phyloP scores from a whole-genome alignment of 1,139 yeast species.

The Blastobotrys buckinghamii region DNA sequence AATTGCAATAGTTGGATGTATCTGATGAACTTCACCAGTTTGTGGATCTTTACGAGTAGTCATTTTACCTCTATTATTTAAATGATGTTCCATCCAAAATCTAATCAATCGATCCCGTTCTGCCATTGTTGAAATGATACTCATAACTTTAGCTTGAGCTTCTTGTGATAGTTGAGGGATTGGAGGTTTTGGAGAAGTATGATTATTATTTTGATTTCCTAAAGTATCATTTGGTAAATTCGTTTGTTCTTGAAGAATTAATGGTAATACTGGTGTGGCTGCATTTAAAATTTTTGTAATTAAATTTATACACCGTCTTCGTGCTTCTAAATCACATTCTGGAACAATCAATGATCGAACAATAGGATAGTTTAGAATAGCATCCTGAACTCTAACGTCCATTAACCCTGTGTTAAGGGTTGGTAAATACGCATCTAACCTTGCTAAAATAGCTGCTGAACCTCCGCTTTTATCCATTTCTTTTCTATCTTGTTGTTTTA shows the following conservation, averaged over 20 bases:
- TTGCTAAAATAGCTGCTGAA: conserved; percentile 19
- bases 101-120: conserved; percentile 23
- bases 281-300: conserved; percentile 26
- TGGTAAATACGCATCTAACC: conserved; percentile 28
- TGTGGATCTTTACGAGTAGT: conserved; percentile 5
- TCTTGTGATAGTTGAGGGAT: conserved; percentile 21
- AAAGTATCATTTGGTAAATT: conserved; percentile 6
- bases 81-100: conserved; percentile 26
- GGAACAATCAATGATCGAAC: conserved; percentile 30
- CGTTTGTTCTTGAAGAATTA: conserved; percentile 25
- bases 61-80: conserved; percentile 14
- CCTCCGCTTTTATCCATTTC: conserved; percentile 6
- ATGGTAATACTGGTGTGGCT: conserved; percentile 29
- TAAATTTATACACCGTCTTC: conserved; percentile 27
- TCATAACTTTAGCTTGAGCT: conserved; percentile 22
- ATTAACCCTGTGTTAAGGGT: conserved; percentile 29
- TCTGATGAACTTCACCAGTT: conserved; percentile 4
- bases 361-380: conserved; percentile 28
- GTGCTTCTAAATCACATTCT: conserved; percentile 31
- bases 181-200: neutral
- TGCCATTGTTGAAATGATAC: conserved; percentile 22
- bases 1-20: conserved; percentile 22
- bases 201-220: conserved; percentile 1
- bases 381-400: conserved; percentile 31
- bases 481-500: neutral